phyloP scores from a whole-genome alignment of 2,329 filamentous ascomycete genomes.

The Stemphylium beticola region DNA sequence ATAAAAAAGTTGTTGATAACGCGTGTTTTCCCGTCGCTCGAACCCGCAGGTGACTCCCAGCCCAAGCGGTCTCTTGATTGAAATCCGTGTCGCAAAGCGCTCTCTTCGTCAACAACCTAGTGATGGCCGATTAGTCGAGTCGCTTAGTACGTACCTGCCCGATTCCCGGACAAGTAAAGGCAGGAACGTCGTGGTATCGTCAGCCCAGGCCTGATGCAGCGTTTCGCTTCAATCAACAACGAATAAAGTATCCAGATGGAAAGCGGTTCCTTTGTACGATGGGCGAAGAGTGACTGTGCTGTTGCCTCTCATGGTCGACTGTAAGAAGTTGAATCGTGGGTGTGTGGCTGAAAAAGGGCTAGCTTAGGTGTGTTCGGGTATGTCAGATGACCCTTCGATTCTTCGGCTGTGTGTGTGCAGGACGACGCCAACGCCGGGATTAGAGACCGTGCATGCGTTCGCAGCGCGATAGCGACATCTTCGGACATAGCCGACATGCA shows the following conservation, averaged over 20 bases:
- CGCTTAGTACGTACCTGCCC: slow-evolving; percentile 23
- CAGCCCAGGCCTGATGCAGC: slow-evolving; percentile 17
- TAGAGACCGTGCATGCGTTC: slow-evolving; percentile 4
- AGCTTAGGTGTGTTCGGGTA: slow-evolving; percentile 14
- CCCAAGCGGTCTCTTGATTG: not conserved
- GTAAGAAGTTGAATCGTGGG: slow-evolving; percentile 25
- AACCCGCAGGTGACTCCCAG: not conserved
- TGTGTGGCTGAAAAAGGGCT: slow-evolving; percentile 24
- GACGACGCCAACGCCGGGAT: slow-evolving; percentile 1
- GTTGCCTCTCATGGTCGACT: slow-evolving; percentile 26
- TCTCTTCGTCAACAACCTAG: slow-evolving; percentile 2
- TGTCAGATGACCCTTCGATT: slow-evolving; percentile 32
- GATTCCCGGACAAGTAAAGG: slow-evolving; percentile 31
- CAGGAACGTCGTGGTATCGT: slow-evolving; percentile 21
- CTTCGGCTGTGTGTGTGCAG: slow-evolving; percentile 6
- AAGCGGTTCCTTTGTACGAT: not conserved
- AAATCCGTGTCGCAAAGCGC: slow-evolving; percentile 1
- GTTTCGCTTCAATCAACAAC: slow-evolving; percentile 15
- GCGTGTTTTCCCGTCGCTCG: not conserved
- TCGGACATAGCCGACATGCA: not conserved
- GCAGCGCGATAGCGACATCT: slow-evolving; percentile 1
- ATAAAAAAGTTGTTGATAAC: not conserved
- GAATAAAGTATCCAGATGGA: slow-evolving; percentile 5
- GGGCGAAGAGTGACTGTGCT: slow-evolving; percentile 17
- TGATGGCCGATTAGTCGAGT: slow-evolving; percentile 8